Evolutionary conservation across 441 rosid species (phyloP), one percentile per base, ranked within the genome.

Genomic region (Populus tomentosa): DNA sequence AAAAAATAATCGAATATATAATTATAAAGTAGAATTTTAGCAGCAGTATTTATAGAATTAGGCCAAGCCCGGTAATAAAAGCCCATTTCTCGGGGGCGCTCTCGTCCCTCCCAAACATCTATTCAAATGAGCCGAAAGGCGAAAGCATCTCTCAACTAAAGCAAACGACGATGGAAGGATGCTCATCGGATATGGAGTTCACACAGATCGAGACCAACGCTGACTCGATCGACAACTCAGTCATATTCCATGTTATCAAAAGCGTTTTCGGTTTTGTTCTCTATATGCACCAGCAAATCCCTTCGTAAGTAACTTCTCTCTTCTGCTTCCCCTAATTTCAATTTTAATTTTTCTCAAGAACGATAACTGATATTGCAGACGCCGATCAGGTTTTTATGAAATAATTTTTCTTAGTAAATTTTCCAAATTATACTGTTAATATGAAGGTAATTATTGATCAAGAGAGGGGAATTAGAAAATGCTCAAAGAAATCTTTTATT

Each of bases 221-320:
- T 8, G 89, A 82, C 53, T 88, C 84, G 61, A 75, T 92, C 18
- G 87, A 84, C 75, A 80, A 78, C 84, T 87, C 94, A 36, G 76
- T 80, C 32, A 72, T 86, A 74, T 92, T 85, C 86, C 94, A 90
- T 81, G 80, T 94, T 84, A 79, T 89, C 80, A 89, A 85, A 71
- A 90, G 85, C 79, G 78, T 87, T 67, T 33, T 89, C 42, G 97
- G 88, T 79, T 94, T 94, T 83, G 82, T 90, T 69, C 97, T 95
- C 84, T 94, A 88, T 79, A 94, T 94, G 99, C 94, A 94, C 82
- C 95, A 90, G 84, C 98, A 95, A 88, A 94, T 95, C 83, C 97
- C 99, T 75, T 89, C 90, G 97, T 95, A 67, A 68, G 89, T 77
- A 79, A 40, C 69, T 70, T 33, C 63, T 78, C 24, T 23, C 75